These are phyloP conservation scores for Dryadomyces quercivorus DNA, from an alignment of 2,329 filamentous ascomycete species.

Conservation along the genomic window DNA sequence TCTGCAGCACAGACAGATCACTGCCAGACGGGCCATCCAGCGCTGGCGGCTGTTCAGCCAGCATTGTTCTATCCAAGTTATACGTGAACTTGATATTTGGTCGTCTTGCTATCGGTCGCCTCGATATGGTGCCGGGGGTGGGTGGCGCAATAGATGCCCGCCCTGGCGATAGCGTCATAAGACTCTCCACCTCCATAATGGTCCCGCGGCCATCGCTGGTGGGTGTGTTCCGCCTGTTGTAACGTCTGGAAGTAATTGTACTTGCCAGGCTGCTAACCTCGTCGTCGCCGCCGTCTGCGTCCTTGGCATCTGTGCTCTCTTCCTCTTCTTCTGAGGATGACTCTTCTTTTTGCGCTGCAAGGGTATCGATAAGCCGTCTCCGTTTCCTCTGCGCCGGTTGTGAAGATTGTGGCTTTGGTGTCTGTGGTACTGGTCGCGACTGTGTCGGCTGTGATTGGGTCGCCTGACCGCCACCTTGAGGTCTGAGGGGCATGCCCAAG, in stretches of 20 bases:
- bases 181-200: slow-evolving; percentile 10
- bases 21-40: slow-evolving; percentile 10
- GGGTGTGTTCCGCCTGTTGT: slow-evolving; percentile 5
- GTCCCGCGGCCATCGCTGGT: slow-evolving; percentile 5
- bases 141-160: slow-evolving; percentile 7
- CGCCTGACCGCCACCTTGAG: neutral
- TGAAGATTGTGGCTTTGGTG: neutral
- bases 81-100: slow-evolving; percentile 26
- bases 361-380: slow-evolving; percentile 28
- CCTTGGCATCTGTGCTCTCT: neutral
- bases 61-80: slow-evolving; percentile 24
- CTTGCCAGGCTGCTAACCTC: slow-evolving; percentile 7
- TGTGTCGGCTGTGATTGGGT: neutral
- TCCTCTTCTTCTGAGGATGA: slow-evolving; percentile 15
- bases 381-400: slow-evolving; percentile 7
- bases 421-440: neutral
- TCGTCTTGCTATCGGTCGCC: slow-evolving; percentile 13
- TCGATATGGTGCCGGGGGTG: slow-evolving; percentile 9
- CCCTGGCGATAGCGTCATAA: slow-evolving; percentile 9
- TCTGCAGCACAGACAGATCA: slow-evolving; percentile 14
- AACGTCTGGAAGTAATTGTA: slow-evolving; percentile 2
- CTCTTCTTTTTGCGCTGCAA: slow-evolving; percentile 26
- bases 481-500: slow-evolving; percentile 4
- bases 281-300: neutral
- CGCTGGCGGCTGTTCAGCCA: slow-evolving; percentile 19